These are phyloP conservation scores for Syzygium aqueum DNA, from an alignment of 345 rosid species.

Conservation along the genomic window DNA sequence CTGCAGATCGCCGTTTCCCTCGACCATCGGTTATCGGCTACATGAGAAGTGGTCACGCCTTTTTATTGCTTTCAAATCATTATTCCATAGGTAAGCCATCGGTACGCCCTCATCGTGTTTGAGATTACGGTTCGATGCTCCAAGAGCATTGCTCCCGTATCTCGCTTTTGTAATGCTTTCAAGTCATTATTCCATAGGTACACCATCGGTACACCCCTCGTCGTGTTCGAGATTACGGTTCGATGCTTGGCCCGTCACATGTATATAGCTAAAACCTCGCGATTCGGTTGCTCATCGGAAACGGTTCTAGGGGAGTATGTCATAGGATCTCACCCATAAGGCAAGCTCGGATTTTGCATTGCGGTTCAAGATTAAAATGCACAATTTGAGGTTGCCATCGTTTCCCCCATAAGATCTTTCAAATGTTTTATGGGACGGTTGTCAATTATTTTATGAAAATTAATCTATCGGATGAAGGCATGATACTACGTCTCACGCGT, in stretches of 20 bases:
- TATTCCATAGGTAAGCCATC: not conserved
- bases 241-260: not conserved
- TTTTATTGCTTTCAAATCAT: not conserved
- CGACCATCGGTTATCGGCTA: not conserved
- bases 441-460: not conserved
- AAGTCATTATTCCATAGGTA: not conserved
- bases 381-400: not conserved
- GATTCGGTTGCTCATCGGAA: not conserved
- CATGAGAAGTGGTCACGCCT: not conserved
- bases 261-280: not conserved
- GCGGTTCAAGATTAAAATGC: not conserved
- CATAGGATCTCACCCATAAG: not conserved
- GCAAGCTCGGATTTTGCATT: not conserved
- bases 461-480: not conserved
- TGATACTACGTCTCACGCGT: not conserved
- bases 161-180: not conserved
- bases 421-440: not conserved
- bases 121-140: not conserved
- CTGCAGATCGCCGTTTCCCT: not conserved
- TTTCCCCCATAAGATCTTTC: not conserved
- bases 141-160: too few species aligned
- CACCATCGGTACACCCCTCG: not conserved
- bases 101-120: not conserved
- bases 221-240: not conserved
- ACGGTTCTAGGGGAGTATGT: not conserved